Base-by-base conservation (phyloP, 23 red algal genomes). In the Gracilaria domingensis region DNA sequence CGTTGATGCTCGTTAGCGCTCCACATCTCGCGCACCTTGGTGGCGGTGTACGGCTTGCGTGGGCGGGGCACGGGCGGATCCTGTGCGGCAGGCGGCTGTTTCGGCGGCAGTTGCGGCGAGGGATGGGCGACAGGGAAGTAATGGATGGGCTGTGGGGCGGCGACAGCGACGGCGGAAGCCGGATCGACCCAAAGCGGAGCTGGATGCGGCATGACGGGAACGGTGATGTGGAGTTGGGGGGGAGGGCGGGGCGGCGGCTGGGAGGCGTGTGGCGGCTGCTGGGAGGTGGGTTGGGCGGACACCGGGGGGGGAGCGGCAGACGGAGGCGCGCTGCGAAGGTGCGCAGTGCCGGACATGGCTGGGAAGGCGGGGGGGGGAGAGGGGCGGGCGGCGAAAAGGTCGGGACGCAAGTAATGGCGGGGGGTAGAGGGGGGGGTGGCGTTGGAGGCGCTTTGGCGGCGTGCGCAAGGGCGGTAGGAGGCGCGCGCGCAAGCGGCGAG, bases 1-100 rank as follows among this genome's bases (percentile, higher is more conserved):
- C 95, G 95, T n/a, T 88, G 67, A 60, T 97, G 95, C 62, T 97
- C 95, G 35, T 30, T 49, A 34, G 83, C 30, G 75, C 64, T 93
- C 95, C 95, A 97, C 88, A 93, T 89, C 56, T 97, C 95, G 56
- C 95, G 95, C 30, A 88, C 82, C 78, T 97, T 97, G 49, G 79
- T 97, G 74, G 87, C 53, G 57, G 91, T 94, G 88, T 97, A 97
- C n/a, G 81, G 95, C 75, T 97, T 97, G 49, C 95, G 88, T 7
- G 92, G 92, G 45, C 90, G 90, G 21, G 81, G 90, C 16, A 62
- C 40, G 18, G 90, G 81, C 21, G 75, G 49, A 23, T 55, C 36
- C 0, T 65, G 38, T 17, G 69, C 8, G 4, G 44, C 14, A 21
- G 67, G 33, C 4, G 66, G 55, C 16, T 28, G 44, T 30, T 53